These are phyloP conservation scores for Penicillium desertorum DNA, from an alignment of 495 filamentous ascomycete genomes.

Conservation along the genomic window DNA sequence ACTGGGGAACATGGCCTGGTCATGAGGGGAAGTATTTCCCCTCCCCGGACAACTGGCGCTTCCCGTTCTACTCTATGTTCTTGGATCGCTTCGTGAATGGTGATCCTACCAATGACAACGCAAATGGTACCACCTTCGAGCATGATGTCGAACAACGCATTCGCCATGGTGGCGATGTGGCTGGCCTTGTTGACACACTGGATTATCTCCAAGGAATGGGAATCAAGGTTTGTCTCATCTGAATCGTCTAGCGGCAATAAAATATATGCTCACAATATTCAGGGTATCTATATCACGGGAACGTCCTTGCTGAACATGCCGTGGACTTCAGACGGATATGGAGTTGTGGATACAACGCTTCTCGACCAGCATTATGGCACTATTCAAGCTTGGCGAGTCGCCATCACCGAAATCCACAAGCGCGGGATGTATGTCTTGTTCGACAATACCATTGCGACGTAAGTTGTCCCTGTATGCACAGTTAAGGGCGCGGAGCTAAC, in stretches of 20 bases:
- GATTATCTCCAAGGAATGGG: slow-evolving; percentile 76
- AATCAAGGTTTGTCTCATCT: slow-evolving; percentile 54
- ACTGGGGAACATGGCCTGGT: slow-evolving; percentile 57
- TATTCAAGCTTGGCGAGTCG: slow-evolving; percentile 60
- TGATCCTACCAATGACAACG: slow-evolving; percentile 68
- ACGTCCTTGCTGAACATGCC: slow-evolving; percentile 68
- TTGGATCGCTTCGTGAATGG: slow-evolving; percentile 72
- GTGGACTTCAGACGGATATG: slow-evolving; percentile 66
- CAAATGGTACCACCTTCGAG: slow-evolving; percentile 66
- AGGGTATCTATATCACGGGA: slow-evolving; percentile 69
- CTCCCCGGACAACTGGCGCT: slow-evolving; percentile 66
- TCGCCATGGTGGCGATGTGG: slow-evolving; percentile 69
- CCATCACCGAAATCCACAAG: slow-evolving; percentile 62
- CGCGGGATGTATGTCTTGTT: slow-evolving; percentile 69
- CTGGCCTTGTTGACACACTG: slow-evolving; percentile 61
- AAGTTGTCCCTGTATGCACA: slow-evolving; percentile 27
- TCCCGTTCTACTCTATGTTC: slow-evolving; percentile 71
- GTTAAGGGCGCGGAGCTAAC: neutral
- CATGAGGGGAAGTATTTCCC: slow-evolving; percentile 46
- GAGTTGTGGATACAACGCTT: slow-evolving; percentile 66
- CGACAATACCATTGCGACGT: slow-evolving; percentile 72
- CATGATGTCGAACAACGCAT: slow-evolving; percentile 66
- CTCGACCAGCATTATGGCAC: slow-evolving; percentile 67
- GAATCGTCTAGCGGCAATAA: neutral
- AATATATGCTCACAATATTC: slow-evolving; percentile 2